Evolutionary conservation across 2,329 filamentous ascomycete species (phyloP).

Genomic region (Botrytis hyacinthi): DNA sequence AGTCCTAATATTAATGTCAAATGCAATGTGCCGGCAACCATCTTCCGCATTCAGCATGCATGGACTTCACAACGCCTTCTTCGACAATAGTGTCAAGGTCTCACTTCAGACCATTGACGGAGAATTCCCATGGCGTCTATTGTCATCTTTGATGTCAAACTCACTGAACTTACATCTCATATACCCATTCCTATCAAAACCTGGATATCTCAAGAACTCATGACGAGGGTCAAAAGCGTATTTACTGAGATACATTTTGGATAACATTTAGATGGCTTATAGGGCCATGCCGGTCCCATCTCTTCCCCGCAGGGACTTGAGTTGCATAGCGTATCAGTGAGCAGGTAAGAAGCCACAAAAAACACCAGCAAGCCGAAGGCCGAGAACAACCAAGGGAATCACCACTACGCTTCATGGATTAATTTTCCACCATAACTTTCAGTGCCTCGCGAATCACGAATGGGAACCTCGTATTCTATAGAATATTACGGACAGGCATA

Average conservation of each 20-base stretch:
- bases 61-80: background rate
- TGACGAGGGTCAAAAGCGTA: background rate
- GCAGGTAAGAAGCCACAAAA: background rate
- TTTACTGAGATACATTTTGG: background rate
- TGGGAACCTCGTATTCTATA: constrained; percentile 5
- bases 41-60: background rate
- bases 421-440: background rate
- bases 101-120: background rate
- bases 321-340: background rate
- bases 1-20: constrained; percentile 7
- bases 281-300: background rate
- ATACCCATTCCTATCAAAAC: background rate
- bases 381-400: constrained; percentile 8
- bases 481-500: constrained; percentile 1
- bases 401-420: background rate
- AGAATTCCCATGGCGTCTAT: constrained; percentile 13
- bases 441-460: background rate
- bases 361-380: background rate
- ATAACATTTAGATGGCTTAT: background rate
- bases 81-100: background rate
- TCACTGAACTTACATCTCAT: background rate
- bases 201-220: background rate
- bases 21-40: constrained; percentile 15
- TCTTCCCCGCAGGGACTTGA: constrained; percentile 6
- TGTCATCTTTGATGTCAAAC: constrained; percentile 12